Conservation (phyloP, 2,329 filamentous ascomycete species). For the Fusarium torulosum region DNA sequence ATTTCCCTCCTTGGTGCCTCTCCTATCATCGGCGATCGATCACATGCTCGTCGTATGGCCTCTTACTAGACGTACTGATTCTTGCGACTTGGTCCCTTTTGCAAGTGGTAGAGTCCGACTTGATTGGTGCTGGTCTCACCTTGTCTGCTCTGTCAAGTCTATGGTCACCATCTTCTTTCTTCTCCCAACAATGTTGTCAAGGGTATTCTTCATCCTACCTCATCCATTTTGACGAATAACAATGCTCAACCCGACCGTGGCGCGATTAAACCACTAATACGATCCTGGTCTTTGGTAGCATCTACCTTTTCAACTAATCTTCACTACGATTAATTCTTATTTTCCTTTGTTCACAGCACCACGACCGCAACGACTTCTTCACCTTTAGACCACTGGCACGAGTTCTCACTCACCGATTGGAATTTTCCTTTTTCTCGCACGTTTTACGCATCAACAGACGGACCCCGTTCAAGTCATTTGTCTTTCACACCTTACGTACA, state of each 20-base stretch:
- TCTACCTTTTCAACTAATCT: slow-evolving; percentile 29
- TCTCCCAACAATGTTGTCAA: slow-evolving; percentile 33
- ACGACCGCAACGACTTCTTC: slow-evolving; percentile 49
- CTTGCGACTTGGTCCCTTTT: slow-evolving; percentile 46
- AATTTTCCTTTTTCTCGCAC: slow-evolving; percentile 35
- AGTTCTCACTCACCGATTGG: slow-evolving; percentile 41
- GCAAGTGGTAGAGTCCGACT: slow-evolving; percentile 44
- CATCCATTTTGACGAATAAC: slow-evolving; percentile 25
- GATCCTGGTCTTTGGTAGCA: slow-evolving; percentile 22
- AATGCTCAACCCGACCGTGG: slow-evolving; percentile 22
- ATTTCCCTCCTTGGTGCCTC: slow-evolving; percentile 61
- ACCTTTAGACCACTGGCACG: slow-evolving; percentile 47
- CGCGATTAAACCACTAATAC: slow-evolving; percentile 35
- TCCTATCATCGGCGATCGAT: slow-evolving; percentile 62
- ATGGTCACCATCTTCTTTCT: slow-evolving; percentile 32
- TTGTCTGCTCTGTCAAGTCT: slow-evolving; percentile 40
- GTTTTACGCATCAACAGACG: slow-evolving; percentile 43
- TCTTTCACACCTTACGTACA: slow-evolving; percentile 40
- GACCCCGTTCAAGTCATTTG: slow-evolving; percentile 29
- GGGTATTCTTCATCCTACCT: slow-evolving; percentile 27
- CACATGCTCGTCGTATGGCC: slow-evolving; percentile 70
- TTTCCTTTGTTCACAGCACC: slow-evolving; percentile 45
- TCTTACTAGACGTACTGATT: slow-evolving; percentile 65
- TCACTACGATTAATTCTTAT: slow-evolving; percentile 38
- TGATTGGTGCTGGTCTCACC: slow-evolving; percentile 47